Evolutionary conservation across 2,329 filamentous ascomycete species (phyloP).

Genomic region (Cladosporium sp.): DNA sequence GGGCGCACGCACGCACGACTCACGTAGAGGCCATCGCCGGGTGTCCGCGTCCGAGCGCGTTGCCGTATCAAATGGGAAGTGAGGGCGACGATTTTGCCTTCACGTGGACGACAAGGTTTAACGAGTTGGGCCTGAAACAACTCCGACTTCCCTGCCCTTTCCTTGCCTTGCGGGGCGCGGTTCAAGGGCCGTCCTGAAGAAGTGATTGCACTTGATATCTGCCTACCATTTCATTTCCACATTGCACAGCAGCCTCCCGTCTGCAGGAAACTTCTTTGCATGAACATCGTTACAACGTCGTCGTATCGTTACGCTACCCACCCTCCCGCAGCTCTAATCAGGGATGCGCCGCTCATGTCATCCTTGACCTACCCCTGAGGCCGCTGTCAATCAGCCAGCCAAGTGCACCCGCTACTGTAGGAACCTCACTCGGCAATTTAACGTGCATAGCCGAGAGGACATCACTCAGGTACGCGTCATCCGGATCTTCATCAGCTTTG

Average conservation of each 20-base stretch:
- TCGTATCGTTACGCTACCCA: background rate
- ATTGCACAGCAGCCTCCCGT: background rate
- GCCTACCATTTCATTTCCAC: background rate
- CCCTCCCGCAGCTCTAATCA: background rate
- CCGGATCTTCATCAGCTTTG: background rate
- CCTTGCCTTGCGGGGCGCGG: background rate
- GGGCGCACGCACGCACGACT: background rate
- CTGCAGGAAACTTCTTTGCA: background rate
- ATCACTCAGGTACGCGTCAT: background rate
- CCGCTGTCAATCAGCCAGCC: background rate
- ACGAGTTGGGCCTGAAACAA: background rate
- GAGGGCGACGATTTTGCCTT: background rate
- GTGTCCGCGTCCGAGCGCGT: background rate
- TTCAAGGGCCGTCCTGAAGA: background rate
- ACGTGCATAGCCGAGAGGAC: conserved; percentile 15
- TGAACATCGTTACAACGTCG: background rate
- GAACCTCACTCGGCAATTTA: conserved; percentile 9
- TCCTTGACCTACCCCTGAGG: conserved; percentile 2
- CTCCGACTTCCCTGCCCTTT: background rate
- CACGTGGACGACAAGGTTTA: conserved; percentile 9
- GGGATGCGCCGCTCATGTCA: background rate
- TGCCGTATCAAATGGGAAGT: background rate
- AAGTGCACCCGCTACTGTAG: background rate
- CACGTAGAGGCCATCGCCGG: background rate
- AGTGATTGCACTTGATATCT: background rate